Conservation (phyloP, 176 grass and related monocot species). For the Metroxylon sagu region DNA sequence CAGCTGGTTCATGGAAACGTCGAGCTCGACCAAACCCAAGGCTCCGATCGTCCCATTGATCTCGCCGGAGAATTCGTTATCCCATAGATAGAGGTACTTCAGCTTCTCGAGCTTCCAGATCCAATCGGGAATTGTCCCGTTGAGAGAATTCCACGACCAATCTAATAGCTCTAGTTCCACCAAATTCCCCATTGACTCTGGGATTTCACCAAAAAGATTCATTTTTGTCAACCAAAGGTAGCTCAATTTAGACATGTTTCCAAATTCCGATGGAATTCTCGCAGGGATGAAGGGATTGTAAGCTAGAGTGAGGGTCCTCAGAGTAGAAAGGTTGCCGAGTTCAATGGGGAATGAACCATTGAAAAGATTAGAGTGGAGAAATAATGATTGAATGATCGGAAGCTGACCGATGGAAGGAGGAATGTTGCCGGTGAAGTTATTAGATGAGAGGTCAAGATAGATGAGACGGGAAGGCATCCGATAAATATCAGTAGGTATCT, state of each 20-base stretch:
- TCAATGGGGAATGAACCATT: constrained; percentile 39
- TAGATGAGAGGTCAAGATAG: constrained; percentile 26
- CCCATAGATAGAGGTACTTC: constrained; percentile 10
- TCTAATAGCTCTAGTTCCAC: constrained; percentile 20
- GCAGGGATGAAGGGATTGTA: constrained; percentile 17
- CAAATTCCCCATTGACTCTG: background rate
- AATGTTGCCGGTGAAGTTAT: constrained; percentile 37
- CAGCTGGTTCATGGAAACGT: constrained; percentile 43
- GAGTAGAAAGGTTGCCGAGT: constrained; percentile 10
- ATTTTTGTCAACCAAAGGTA: constrained; percentile 20
- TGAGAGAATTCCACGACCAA: constrained; percentile 21
- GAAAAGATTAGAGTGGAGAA: constrained; percentile 43
- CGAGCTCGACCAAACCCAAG: constrained; percentile 17
- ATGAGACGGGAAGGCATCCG: constrained; percentile 21
- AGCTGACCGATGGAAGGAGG: constrained; percentile 14
- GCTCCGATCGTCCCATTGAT: constrained; percentile 14
- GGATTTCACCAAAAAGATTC: constrained; percentile 28
- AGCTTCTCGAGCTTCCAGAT: constrained; percentile 40
- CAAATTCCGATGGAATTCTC: constrained; percentile 21
- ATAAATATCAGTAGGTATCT: constrained; percentile 23
- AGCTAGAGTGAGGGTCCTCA: constrained; percentile 31
- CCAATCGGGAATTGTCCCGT: constrained; percentile 25
- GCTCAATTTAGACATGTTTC: constrained; percentile 24
- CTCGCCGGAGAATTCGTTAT: constrained; percentile 20
- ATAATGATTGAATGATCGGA: constrained; percentile 18